A percentile compares a stretch with the other conserved stretches of the same genome.
Conservation (phyloP, 164 flowering plant genomes). For the Stephania yunnanensis region DNA sequence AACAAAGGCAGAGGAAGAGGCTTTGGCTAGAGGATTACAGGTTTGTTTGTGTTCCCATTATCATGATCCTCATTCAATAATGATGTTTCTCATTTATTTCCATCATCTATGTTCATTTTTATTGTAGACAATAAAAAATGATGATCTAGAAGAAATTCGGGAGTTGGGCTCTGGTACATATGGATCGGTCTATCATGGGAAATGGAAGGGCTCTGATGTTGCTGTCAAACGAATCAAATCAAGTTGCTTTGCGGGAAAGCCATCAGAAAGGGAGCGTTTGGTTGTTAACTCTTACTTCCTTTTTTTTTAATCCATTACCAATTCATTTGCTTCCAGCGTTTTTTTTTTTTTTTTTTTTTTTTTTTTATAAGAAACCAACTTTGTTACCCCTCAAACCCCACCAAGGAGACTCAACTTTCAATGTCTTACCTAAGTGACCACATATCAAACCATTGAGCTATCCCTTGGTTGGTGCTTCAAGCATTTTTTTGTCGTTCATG, state of each 20-base stretch:
- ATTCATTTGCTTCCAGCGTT: not conserved
- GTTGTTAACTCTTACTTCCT: constrained; percentile 31
- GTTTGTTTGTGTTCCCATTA: constrained; percentile 24
- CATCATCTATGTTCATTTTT: constrained; percentile 1
- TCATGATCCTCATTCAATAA: not conserved
- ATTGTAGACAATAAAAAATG: constrained; percentile 77
- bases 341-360: not conserved
- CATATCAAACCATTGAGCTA: no score
- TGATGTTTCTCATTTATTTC: not conserved
- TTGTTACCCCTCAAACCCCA: no score
- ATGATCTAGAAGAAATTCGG: constrained; percentile 90
- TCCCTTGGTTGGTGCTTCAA: not conserved
- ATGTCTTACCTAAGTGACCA: no score
- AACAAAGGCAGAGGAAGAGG: constrained; percentile 95
- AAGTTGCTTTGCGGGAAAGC: constrained; percentile 96
- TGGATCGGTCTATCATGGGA: constrained; percentile 95
- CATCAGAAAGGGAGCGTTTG: constrained; percentile 95
- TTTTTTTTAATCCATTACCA: not conserved
- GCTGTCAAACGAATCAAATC: constrained; percentile 97
- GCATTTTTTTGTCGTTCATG: not conserved
- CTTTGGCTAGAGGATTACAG: constrained; percentile 85
- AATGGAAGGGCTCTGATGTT: constrained; percentile 99
- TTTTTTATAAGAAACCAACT: no score
- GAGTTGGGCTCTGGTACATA: constrained; percentile 94
- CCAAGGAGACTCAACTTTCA: no score